Evolutionary conservation across 2,329 filamentous ascomycete species (phyloP), one percentile per base, ranked within the genome.

Genomic region (Macrophomina phaseolina): DNA sequence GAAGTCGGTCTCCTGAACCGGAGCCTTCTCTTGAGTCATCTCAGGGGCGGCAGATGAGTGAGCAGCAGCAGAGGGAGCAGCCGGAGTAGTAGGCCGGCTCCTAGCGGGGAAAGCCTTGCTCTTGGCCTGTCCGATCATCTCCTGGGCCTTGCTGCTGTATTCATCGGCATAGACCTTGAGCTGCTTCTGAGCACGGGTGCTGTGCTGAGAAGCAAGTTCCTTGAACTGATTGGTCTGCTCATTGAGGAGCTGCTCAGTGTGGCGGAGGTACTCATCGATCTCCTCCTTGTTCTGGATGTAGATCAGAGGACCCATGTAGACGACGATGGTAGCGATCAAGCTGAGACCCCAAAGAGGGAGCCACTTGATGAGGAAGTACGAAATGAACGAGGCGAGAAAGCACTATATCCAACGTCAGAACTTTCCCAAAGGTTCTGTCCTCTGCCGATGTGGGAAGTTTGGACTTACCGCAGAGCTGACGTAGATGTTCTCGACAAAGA

Each of bases 281-380:
- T 87, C 73, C 71, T 89, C 86, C 73, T 86, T 85, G 83, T 90
- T 89, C 80, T 83, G 84, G 73, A 89, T 83, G 81, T 90, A 90
- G 75, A 88, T 72, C 67, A 90, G 81, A 63, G 88, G 88, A 49
- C 81, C 83, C 65, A 89, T 80, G 80, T 87, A 90, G 73, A 85
- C 78, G 70, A 85, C 76, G 66, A 82, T 81, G 68, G 85, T 86
- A 65, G 80, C 82, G 73, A 89, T 81, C 70, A 90, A 79, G 64
- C 84, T 79, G 70, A 90, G 79, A 36, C 87, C 87, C 88, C 88
- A 90, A 71, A 88, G 79, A n/a, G 88, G 88, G 69, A 89, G 80
- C 73, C 88, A 82, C 78, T 88, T 89, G 81, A 90, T 87, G 71
- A 90, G 81, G 82, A 84, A 89, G 82, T 90, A 90, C 70, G 84